Conservation (phyloP, 169 alveolate species). For the Cyclospora cayetanensis region DNA sequence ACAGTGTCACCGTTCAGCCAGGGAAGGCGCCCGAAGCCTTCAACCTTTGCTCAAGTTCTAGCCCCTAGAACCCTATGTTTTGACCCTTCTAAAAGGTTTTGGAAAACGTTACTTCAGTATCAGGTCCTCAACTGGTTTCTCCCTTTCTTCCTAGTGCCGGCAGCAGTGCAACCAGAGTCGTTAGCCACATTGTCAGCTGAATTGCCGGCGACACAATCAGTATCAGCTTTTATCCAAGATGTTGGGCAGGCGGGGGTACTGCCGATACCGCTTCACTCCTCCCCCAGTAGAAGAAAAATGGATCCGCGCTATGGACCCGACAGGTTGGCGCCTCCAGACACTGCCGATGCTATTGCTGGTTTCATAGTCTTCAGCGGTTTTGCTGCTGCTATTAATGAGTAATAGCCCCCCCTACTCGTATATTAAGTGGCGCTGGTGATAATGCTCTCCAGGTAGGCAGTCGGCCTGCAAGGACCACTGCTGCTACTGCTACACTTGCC, state of each 20-base stretch:
- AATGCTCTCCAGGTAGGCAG: neutral
- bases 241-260: neutral
- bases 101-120: too few relatives aligned
- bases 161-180: too few relatives aligned
- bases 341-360: conserved; percentile 31
- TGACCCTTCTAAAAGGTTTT: too few relatives aligned
- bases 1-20: too few relatives aligned
- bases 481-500: neutral
- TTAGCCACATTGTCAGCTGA: too few relatives aligned
- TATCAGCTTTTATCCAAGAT: neutral
- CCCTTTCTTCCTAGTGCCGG: too few relatives aligned
- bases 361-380: too few relatives aligned
- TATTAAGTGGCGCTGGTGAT: conserved; percentile 6
- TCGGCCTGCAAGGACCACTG: neutral
- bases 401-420: too few relatives aligned
- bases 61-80: too few relatives aligned
- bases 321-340: neutral
- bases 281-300: neutral
- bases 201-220: neutral
- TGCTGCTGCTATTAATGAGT: conserved; percentile 30
- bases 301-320: neutral
- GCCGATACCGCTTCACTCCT: conserved; percentile 3
- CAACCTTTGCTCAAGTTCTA: too few relatives aligned
- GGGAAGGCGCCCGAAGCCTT: too few relatives aligned
- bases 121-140: too few relatives aligned